Evolutionary conservation across 495 filamentous ascomycete genomes (phyloP).

Genomic region (Aspergillus diversus): DNA sequence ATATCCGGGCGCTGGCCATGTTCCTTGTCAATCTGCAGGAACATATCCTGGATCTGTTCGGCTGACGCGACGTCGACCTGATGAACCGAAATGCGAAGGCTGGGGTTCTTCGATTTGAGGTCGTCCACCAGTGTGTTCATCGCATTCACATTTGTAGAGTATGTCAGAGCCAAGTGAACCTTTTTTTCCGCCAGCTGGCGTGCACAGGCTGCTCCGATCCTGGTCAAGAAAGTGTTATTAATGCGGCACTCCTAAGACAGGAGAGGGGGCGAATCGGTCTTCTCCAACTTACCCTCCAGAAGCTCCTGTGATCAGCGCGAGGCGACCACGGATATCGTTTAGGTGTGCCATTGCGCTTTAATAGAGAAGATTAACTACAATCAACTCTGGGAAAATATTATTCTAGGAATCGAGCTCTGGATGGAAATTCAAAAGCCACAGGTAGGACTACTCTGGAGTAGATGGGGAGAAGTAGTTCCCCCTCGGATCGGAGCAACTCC

Average conservation of each 20-base stretch:
- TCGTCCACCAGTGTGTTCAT: conserved; percentile 50
- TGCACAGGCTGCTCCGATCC: conserved; percentile 64
- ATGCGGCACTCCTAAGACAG: neutral
- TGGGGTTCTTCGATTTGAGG: conserved; percentile 34
- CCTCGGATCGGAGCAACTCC: conserved; percentile 26
- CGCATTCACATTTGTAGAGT: conserved; percentile 52
- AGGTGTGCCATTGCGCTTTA: conserved; percentile 23
- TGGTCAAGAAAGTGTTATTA: conserved; percentile 27
- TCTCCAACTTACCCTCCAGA: conserved; percentile 60
- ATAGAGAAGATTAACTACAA: neutral
- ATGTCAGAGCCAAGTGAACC: conserved; percentile 63
- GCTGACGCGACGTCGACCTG: conserved; percentile 58
- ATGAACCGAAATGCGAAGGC: conserved; percentile 56
- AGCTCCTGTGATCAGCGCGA: conserved; percentile 67
- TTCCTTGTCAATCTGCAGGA: conserved; percentile 50
- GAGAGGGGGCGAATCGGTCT: neutral
- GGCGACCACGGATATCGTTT: conserved; percentile 59
- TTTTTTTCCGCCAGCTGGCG: conserved; percentile 56
- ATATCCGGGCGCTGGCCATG: conserved; percentile 64
- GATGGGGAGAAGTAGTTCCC: conserved; percentile 7
- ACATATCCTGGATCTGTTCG: conserved; percentile 54
- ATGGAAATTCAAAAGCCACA: neutral
- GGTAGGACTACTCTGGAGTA: neutral
- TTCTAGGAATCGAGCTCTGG: no score
- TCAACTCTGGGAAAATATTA: neutral